Percentiles rank a stretch among this genome's conserved stretches.
Evolutionary conservation across 768 basidiomycete genomes (phyloP).

Genomic region (Baorangia bicolor): DNA sequence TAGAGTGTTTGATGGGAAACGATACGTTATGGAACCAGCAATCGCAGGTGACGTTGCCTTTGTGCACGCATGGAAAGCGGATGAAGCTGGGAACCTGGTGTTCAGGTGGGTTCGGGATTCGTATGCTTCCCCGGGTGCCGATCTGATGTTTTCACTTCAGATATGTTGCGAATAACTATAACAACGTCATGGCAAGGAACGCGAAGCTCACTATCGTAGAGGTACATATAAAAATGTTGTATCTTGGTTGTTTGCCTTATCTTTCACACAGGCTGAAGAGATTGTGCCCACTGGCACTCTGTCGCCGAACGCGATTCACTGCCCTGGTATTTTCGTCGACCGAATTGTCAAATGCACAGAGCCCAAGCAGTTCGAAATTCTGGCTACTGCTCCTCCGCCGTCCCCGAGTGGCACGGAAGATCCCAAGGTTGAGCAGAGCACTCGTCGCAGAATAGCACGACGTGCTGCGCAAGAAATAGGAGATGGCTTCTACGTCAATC

Average conservation of each 20-base stretch:
- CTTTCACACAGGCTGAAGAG: constrained; percentile 65
- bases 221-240: constrained; percentile 37
- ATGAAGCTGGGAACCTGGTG: constrained; percentile 83
- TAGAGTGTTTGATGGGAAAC: constrained; percentile 67
- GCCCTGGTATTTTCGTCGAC: constrained; percentile 82
- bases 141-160: constrained; percentile 35
- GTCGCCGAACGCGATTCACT: constrained; percentile 78
- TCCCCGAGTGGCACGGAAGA: constrained; percentile 39
- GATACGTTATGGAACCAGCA: constrained; percentile 77
- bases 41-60: constrained; percentile 80
- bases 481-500: constrained; percentile 82
- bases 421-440: constrained; percentile 49
- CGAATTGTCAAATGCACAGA: constrained; percentile 75
- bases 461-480: constrained; percentile 86
- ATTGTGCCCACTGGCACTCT: constrained; percentile 80
- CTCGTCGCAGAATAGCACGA: constrained; percentile 70
- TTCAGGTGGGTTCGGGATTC: constrained; percentile 60
- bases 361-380: constrained; percentile 73
- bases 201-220: constrained; percentile 88
- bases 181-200: constrained; percentile 79
- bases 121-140: neutral
- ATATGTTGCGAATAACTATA: constrained; percentile 84
- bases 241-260: neutral
- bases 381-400: constrained; percentile 55
- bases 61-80: constrained; percentile 86